Evolutionary conservation across 441 rosid species (phyloP).

Genomic region (Adansonia madagascariensis): DNA sequence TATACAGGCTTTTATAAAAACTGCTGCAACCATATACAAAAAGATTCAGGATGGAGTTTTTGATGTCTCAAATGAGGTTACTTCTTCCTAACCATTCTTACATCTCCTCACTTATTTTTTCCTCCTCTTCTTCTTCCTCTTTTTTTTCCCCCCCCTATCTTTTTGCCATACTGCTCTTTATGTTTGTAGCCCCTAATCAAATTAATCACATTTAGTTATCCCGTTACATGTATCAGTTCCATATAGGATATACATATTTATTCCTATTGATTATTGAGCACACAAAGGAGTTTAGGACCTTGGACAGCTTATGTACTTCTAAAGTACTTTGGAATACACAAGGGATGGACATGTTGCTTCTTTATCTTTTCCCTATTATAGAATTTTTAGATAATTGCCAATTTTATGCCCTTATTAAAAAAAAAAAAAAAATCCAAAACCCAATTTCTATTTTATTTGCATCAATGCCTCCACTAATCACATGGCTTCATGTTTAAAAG

Average conservation of each 20-base stretch:
- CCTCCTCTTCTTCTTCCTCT: too few relatives aligned
- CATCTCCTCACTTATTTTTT: neutral
- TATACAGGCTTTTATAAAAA: conserved; percentile 85
- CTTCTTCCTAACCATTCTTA: neutral
- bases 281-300: too few relatives aligned
- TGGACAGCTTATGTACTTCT: too few relatives aligned
- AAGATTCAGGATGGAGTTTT: conserved; percentile 98
- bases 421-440: too few relatives aligned
- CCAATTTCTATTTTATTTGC: neutral
- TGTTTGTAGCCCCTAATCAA: neutral
- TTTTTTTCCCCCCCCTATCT: too few relatives aligned
- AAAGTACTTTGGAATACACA: too few relatives aligned
- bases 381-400: neutral
- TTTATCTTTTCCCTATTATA: neutral
- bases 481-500: too few relatives aligned
- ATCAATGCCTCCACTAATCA: neutral
- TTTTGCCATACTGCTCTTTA: too few relatives aligned
- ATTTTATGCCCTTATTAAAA: neutral
- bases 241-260: too few relatives aligned
- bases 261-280: too few relatives aligned
- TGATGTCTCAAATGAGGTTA: conserved; percentile 91
- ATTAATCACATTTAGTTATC: neutral
- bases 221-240: too few relatives aligned
- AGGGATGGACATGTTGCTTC: too few relatives aligned
- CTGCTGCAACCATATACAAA: conserved; percentile 92